phyloP scores from a whole-genome alignment of 164 flowering plant genomes.

The Aristolochia fimbriata region DNA sequence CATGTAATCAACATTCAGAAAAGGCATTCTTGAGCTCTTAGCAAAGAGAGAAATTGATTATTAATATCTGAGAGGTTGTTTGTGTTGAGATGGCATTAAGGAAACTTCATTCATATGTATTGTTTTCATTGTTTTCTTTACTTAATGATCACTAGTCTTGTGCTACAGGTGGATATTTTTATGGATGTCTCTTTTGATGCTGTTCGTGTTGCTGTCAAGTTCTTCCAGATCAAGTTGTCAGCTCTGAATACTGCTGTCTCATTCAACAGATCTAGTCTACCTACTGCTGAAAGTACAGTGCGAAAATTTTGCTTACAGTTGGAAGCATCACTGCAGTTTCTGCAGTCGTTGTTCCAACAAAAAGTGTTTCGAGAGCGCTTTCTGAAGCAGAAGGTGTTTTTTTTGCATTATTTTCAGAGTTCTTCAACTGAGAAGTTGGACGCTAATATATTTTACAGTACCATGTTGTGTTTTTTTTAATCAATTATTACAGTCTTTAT shows the following conservation, averaged over 20 bases:
- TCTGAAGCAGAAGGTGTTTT: constrained; percentile 66
- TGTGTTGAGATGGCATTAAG: neutral
- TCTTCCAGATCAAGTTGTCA: constrained; percentile 49
- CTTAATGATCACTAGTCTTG: no score
- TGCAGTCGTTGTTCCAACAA: constrained; percentile 74
- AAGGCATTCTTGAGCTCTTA: no score
- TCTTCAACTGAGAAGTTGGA: neutral
- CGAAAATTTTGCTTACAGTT: constrained; percentile 68
- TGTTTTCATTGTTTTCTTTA: constrained; percentile 11
- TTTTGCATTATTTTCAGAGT: neutral
- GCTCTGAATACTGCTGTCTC: constrained; percentile 20
- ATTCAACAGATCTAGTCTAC: constrained; percentile 16
- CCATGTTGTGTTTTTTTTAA: neutral
- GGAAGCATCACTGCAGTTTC: constrained; percentile 84
- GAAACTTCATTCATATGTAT: neutral
- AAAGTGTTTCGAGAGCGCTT: constrained; percentile 77
- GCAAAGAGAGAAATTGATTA: no score
- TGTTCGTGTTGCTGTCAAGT: constrained; percentile 36
- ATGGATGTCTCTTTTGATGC: constrained; percentile 80
- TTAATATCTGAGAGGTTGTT: neutral
- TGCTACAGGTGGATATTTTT: constrained; percentile 71
- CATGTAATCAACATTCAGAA: no score
- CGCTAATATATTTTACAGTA: neutral
- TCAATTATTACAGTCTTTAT: constrained; percentile 1
- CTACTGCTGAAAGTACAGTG: constrained; percentile 30